Base-by-base conservation (phyloP, 192 early-diverging fungal species). In the Rhizophagus sp. region DNA sequence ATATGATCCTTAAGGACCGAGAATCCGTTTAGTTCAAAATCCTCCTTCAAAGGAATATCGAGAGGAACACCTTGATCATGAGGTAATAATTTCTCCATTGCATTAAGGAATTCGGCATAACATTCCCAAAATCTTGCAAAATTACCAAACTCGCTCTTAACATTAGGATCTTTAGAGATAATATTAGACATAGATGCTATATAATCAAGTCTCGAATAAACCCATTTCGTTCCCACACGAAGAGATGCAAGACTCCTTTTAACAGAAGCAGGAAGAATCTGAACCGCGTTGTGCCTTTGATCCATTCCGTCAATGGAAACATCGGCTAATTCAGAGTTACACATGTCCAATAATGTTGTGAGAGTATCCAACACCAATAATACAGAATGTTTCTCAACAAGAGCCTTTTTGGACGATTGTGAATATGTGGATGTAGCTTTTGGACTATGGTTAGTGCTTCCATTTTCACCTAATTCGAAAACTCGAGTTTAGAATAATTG, bases 11-110 rank as follows among this genome's bases (percentile, higher is more conserved):
- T 84, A 49, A 86, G 72, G 3, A 81, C 83, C 9, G 78, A 78
- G 73, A 86, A 86, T 33, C 85, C 85, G 64, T 84, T 80, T 69
- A 86, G 74, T 64, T 86, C 85, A 4, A 82, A 70, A 78, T 86
- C 85, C 70, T 86, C 85, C 64, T 81, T 82, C 33, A 86, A 57
- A 12, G 78, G 78, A 25, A 79, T 68, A 41, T 71, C 67, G 41
- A 79, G 65, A 39, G 78, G 78, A 79, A 79, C 50, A 5, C 78
- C 78, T 52, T 79, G 24, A 8, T 36, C 33, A 70, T 79, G 67
- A 24, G 78, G 78, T 9, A 79, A 79, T 2, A 79, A 49, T 41
- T 52, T 34, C 22, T 79, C 78, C 50, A 79, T 25, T 8, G 49
- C 15, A 39, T 79, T 79, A 39, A 79, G 33, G 17, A 79, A 79